phyloP scores from a whole-genome alignment of 257 asterid genomes.

The Nicotiana otophora region DNA sequence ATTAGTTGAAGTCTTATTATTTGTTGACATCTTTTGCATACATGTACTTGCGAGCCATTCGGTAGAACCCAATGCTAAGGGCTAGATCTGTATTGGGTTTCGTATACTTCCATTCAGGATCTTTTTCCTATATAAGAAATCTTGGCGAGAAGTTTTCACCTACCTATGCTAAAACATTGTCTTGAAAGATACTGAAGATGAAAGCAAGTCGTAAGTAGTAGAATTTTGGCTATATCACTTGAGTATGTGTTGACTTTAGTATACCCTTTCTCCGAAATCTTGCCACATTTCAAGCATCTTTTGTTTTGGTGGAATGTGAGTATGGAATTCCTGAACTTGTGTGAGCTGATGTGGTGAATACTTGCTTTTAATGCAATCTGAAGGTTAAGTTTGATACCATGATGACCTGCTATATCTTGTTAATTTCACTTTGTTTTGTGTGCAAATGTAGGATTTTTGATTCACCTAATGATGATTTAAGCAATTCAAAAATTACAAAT shows the following conservation, averaged over 20 bases:
- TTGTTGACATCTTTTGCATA: background rate
- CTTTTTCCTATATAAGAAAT: background rate
- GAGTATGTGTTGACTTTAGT: background rate
- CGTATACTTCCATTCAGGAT: background rate
- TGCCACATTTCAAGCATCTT: background rate
- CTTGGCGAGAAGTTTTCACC: background rate
- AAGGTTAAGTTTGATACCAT: background rate
- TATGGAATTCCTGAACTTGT: background rate
- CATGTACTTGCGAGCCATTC: background rate
- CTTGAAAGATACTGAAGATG: background rate
- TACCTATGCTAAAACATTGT: background rate
- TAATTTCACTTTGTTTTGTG: constrained; percentile 2
- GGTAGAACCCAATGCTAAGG: background rate
- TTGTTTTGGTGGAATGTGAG: background rate
- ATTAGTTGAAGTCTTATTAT: background rate
- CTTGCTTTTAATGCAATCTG: background rate
- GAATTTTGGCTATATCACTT: background rate
- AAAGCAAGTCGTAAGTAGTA: background rate
- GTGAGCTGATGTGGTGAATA: background rate
- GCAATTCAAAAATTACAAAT: constrained; percentile 28
- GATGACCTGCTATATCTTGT: background rate
- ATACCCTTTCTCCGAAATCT: background rate
- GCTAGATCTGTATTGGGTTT: background rate
- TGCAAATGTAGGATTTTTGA: constrained; percentile 63
- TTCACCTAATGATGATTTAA: constrained; percentile 53